phyloP scores from a whole-genome alignment of 148 eudicot genomes.

The Silene uniflora region DNA sequence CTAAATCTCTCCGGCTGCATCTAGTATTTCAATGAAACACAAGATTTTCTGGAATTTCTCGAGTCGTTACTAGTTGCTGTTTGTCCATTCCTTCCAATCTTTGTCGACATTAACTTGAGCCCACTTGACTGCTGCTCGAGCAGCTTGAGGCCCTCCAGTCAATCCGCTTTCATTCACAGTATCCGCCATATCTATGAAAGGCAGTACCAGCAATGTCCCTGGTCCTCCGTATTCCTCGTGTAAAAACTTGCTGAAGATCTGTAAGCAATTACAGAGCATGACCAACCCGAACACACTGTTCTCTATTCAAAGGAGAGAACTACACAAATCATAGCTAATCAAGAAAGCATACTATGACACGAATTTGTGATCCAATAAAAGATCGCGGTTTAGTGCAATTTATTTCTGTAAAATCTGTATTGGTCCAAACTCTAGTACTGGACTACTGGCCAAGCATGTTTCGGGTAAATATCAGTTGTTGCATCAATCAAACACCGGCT shows the following conservation, averaged over 20 bases:
- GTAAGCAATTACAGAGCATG: slow-evolving; percentile 17
- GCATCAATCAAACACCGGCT: no score
- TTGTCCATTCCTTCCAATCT: slow-evolving; percentile 79
- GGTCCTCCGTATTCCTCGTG: slow-evolving; percentile 92
- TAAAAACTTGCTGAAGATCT: slow-evolving; percentile 65
- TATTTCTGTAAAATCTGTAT: no score
- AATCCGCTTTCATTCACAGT: slow-evolving; percentile 63
- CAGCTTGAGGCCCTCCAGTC: slow-evolving; percentile 89
- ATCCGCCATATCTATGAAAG: slow-evolving; percentile 89
- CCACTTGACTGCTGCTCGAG: slow-evolving; percentile 83
- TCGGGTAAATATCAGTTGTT: no score
- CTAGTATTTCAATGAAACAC: not conserved
- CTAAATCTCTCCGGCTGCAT: no score
- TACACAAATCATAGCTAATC: no score
- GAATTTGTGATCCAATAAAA: no score
- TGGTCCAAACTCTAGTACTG: no score
- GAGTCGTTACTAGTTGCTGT: slow-evolving; percentile 15
- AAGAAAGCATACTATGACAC: no score
- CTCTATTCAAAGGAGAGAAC: no score
- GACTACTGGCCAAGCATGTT: no score
- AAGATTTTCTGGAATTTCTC: not conserved
- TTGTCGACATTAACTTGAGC: slow-evolving; percentile 73
- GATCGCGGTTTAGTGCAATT: no score
- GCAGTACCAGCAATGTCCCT: slow-evolving; percentile 75
- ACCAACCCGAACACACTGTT: not conserved